Conservation (phyloP, 352 stramenopile genomes). For the Achlya hypogyna region DNA sequence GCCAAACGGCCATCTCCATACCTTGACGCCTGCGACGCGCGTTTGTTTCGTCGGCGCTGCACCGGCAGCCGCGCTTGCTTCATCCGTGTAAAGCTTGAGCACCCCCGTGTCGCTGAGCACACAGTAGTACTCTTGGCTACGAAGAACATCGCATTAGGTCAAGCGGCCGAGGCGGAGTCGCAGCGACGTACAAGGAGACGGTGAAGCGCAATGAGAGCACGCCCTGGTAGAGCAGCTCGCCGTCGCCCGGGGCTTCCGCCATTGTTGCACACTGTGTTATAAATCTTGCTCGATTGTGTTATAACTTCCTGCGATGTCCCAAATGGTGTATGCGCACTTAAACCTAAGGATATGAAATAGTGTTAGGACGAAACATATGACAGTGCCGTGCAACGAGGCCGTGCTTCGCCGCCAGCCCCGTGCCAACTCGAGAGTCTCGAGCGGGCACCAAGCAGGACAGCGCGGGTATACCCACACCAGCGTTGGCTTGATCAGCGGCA, state of each 20-base stretch:
- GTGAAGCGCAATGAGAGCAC: constrained; percentile 5
- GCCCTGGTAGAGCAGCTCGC: constrained; percentile 15
- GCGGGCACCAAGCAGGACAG: too few species aligned
- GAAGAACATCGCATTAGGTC: not conserved
- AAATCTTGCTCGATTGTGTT: not conserved
- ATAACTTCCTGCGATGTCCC: too few species aligned
- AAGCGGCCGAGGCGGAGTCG: not conserved
- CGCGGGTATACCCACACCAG: too few species aligned
- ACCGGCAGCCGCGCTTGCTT: not conserved
- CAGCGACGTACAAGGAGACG: constrained; percentile 14
- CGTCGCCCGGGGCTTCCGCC: not conserved
- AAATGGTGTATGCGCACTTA: too few species aligned
- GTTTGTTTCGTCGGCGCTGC: constrained; percentile 1
- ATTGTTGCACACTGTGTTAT: not conserved
- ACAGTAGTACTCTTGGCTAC: constrained; percentile 20
- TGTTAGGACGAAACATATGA: not conserved
- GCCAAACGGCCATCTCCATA: not conserved
- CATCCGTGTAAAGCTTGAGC: constrained; percentile 5
- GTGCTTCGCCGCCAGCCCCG: too few species aligned
- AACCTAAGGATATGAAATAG: not conserved
- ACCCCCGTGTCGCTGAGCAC: constrained; percentile 16
- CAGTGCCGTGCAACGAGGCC: too few species aligned
- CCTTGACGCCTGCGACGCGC: constrained; percentile 2
- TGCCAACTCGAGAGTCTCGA: too few species aligned
- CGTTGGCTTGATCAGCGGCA: too few species aligned